A percentile compares a stretch with the other conserved stretches of the same genome.
phyloP scores from a whole-genome alignment of 2,329 filamentous ascomycete species.

The Alternaria solani region DNA sequence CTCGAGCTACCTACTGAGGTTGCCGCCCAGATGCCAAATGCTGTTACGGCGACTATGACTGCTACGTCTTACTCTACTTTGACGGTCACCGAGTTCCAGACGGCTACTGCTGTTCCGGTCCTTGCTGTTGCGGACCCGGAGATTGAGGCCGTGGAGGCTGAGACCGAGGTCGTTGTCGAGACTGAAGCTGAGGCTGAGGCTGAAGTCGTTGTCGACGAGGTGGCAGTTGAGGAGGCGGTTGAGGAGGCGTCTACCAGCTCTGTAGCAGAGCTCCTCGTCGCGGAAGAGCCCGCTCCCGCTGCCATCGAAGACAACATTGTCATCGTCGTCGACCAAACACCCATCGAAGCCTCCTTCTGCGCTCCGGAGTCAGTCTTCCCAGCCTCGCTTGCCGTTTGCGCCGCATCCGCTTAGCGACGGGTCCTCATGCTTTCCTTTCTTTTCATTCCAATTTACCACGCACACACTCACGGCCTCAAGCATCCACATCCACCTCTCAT shows the following conservation, averaged over 20 bases:
- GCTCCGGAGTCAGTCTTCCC: slow-evolving; percentile 3
- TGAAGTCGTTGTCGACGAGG: neutral
- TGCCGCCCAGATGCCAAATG: slow-evolving; percentile 20
- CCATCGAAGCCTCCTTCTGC: neutral
- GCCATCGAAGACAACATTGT: neutral
- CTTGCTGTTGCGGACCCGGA: neutral
- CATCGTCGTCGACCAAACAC: neutral
- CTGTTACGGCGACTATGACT: slow-evolving; percentile 33
- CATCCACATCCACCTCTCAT: neutral
- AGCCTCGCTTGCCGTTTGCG: slow-evolving; percentile 1
- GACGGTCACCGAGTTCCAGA: slow-evolving; percentile 35
- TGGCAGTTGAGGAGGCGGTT: neutral
- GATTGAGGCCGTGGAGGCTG: neutral
- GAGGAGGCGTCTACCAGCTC: slow-evolving; percentile 3
- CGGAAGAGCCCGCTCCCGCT: neutral
- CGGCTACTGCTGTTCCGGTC: slow-evolving; percentile 9
- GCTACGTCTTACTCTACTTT: slow-evolving; percentile 36
- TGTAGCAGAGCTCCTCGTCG: neutral
- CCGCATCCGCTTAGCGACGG: neutral
- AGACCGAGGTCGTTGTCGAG: neutral
- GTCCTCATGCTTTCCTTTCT: neutral
- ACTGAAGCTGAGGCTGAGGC: neutral
- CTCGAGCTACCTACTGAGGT: neutral
- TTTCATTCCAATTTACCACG: neutral
- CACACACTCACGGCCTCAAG: neutral